Percentiles rank a stretch among this genome's conserved stretches.
phyloP scores from a whole-genome alignment of 352 stramenopile species.

The Phytophthora europaea region DNA sequence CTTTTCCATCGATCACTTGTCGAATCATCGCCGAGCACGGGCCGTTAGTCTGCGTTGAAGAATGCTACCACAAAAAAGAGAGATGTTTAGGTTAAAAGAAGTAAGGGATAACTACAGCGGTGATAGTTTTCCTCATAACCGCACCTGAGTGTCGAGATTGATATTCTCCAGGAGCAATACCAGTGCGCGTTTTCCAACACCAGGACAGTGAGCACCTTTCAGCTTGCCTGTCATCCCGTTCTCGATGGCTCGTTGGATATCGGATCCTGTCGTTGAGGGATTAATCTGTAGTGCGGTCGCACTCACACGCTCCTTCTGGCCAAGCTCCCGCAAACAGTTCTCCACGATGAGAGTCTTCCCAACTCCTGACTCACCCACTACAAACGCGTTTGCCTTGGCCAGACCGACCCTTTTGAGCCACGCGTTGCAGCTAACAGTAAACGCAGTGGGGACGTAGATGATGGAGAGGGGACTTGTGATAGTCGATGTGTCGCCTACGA shows the following conservation, averaged over 20 bases:
- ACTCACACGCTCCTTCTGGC: slow-evolving; percentile 45
- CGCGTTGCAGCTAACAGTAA: slow-evolving; percentile 43
- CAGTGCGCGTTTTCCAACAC: slow-evolving; percentile 51
- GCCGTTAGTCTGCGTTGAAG: slow-evolving; percentile 7
- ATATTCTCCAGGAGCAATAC: slow-evolving; percentile 69
- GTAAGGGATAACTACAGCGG: neutral
- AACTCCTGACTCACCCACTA: slow-evolving; percentile 57
- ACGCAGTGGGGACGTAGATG: slow-evolving; percentile 61
- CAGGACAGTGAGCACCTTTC: slow-evolving; percentile 66
- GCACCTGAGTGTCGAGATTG: slow-evolving; percentile 63
- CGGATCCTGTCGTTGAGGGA: slow-evolving; percentile 20
- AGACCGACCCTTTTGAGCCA: slow-evolving; percentile 51
- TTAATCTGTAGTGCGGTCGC: slow-evolving; percentile 48
- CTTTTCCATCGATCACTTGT: slow-evolving; percentile 66
- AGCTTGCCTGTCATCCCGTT: slow-evolving; percentile 57
- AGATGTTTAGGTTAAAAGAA: neutral
- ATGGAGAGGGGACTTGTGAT: slow-evolving; percentile 36
- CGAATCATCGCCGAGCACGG: slow-evolving; percentile 67
- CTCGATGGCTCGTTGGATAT: slow-evolving; percentile 55
- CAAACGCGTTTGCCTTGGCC: slow-evolving; percentile 56
- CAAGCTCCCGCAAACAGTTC: slow-evolving; percentile 48
- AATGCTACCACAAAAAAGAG: slow-evolving; percentile 16
- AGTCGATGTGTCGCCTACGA: slow-evolving; percentile 30
- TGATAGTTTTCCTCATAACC: neutral
- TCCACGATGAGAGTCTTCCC: slow-evolving; percentile 65